Evolutionary conservation across 768 basidiomycete genomes (phyloP).

Genomic region (Mycena galopus): DNA sequence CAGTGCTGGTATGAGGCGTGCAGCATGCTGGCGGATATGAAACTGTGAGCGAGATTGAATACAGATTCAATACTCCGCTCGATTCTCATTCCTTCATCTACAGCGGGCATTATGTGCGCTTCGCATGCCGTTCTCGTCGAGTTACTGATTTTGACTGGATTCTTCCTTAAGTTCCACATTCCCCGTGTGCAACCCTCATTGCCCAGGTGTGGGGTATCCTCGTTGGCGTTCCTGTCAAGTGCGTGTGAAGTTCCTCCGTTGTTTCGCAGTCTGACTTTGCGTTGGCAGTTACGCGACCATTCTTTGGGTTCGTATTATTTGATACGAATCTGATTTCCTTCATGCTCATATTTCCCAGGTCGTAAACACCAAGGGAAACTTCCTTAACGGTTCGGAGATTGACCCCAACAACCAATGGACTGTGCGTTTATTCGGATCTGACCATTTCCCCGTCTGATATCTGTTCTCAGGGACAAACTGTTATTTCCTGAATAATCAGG

Average conservation of each 20-base stretch:
- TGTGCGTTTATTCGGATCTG: conserved; percentile 23
- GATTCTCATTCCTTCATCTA: neutral
- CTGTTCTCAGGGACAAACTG: conserved; percentile 36
- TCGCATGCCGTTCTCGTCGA: no score
- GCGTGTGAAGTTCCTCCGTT: neutral
- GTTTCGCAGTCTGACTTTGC: neutral
- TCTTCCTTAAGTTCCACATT: conserved; percentile 37
- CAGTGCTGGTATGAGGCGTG: conserved; percentile 46
- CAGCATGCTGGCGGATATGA: conserved; percentile 44
- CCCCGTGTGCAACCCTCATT: conserved; percentile 40
- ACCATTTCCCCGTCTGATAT: neutral
- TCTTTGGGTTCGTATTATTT: conserved; percentile 17
- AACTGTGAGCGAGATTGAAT: conserved; percentile 35
- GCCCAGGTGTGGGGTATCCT: conserved; percentile 44
- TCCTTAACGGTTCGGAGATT: conserved; percentile 32
- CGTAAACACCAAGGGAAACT: conserved; percentile 40
- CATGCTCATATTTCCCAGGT: conserved; percentile 26
- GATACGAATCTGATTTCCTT: neutral
- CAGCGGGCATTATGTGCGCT: conserved; percentile 42
- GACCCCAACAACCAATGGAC: conserved; percentile 46
- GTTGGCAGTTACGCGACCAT: conserved; percentile 39
- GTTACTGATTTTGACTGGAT: neutral
- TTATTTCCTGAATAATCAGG: conserved; percentile 45
- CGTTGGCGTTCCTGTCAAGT: conserved; percentile 44
- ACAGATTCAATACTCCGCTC: neutral